Conservation (phyloP, 2,329 filamentous ascomycete genomes). For the Rhinocladiella similis region DNA sequence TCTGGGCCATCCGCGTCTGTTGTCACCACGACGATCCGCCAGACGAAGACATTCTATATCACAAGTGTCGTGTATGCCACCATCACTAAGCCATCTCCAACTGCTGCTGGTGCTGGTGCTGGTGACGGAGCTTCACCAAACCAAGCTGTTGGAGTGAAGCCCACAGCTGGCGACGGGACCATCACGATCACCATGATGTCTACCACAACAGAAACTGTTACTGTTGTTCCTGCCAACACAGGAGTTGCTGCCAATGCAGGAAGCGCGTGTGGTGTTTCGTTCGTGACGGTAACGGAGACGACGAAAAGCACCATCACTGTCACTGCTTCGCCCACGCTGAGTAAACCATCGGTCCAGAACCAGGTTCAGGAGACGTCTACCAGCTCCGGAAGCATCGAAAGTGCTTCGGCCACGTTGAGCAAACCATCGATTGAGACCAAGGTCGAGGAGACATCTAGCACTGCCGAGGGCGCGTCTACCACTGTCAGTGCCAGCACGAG, state of each 20-base stretch:
- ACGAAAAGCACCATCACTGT: constrained; percentile 23
- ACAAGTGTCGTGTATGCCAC: constrained; percentile 23
- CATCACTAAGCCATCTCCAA: constrained; percentile 16
- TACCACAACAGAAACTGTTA: constrained; percentile 19
- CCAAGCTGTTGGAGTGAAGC: neutral
- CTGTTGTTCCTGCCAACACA: constrained; percentile 7
- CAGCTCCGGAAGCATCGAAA: neutral
- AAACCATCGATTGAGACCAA: constrained; percentile 6
- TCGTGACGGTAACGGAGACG: constrained; percentile 21
- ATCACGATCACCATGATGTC: constrained; percentile 16
- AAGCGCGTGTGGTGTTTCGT: constrained; percentile 14
- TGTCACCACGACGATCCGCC: constrained; percentile 22
- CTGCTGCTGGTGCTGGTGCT: neutral
- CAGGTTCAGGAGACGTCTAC: constrained; percentile 9
- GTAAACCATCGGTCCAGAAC: constrained; percentile 6
- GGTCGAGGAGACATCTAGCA: constrained; percentile 7
- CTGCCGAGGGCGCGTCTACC: neutral
- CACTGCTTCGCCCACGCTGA: constrained; percentile 9
- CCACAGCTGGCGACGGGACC: neutral
- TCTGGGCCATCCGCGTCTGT: constrained; percentile 19
- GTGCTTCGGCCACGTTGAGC: constrained; percentile 5
- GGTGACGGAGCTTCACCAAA: constrained; percentile 13
- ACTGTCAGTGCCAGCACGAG: neutral
- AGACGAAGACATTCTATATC: constrained; percentile 16
- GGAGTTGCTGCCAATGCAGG: neutral